phyloP scores from a whole-genome alignment of 2,329 filamentous ascomycete genomes.

The Verticillium klebahnii region DNA sequence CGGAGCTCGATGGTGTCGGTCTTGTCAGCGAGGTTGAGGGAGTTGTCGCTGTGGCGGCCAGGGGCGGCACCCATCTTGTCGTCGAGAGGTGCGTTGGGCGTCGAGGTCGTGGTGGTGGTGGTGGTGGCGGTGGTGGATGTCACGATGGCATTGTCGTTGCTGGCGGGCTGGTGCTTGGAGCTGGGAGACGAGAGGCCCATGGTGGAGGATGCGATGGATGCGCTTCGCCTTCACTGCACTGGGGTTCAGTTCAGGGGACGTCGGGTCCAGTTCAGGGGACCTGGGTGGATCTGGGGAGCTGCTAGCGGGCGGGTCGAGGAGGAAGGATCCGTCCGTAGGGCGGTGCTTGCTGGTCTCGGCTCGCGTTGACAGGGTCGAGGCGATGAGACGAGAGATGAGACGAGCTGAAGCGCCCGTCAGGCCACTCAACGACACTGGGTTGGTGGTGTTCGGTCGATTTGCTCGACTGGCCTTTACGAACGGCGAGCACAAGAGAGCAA shows the following conservation, averaged over 20 bases:
- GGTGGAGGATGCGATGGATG: background rate
- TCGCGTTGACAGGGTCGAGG: background rate
- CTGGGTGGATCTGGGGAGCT: background rate
- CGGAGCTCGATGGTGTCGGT: slow-evolving; percentile 11
- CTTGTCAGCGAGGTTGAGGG: slow-evolving; percentile 1
- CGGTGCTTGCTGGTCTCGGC: background rate
- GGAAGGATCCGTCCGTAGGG: background rate
- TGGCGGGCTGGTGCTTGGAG: background rate
- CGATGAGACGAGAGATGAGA: background rate
- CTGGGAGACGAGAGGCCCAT: background rate
- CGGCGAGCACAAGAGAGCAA: background rate
- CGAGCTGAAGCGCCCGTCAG: background rate
- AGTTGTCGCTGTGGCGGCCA: background rate
- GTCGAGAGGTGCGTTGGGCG: background rate
- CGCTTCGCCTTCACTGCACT: background rate
- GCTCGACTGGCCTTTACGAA: too few relatives aligned
- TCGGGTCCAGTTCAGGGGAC: background rate
- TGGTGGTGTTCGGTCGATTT: too few relatives aligned
- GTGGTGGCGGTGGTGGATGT: background rate
- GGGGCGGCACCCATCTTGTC: background rate
- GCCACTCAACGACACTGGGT: background rate
- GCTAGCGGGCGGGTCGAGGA: background rate
- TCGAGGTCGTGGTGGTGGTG: background rate
- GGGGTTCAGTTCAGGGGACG: background rate
- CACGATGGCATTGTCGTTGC: background rate